Evolutionary conservation across 371 early-diverging fungal genomes (phyloP), one percentile per base, ranked within the genome.

Genomic region (Mortierella sp.): DNA sequence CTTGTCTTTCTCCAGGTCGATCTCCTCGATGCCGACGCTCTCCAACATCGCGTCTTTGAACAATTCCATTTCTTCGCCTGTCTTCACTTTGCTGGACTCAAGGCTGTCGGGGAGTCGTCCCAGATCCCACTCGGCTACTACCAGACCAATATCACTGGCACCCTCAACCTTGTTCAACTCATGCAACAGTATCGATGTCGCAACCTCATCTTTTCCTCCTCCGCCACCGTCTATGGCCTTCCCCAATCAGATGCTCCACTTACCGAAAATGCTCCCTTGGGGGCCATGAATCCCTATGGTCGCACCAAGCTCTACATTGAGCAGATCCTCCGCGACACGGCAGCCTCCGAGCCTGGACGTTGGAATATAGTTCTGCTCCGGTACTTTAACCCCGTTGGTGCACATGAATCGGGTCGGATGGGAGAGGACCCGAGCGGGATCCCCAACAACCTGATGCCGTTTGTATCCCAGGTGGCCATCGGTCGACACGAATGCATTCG

Each of bases 341-440:
- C 73, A 0, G 62, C 47, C n/a, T 72, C 73, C n/a, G 79, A 79
- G 46, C 73, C 73, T 23, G 63, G 66, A 15, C 11, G 28, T 19
- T 79, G 79, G 79, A 79, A 79, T 52, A 79, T 72, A 25, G 57
- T 79, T 63, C 23, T 79, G 45, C 82, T 77, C 66, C 82, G 90
- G 50, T 97, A 95, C 84, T 97, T 97, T 70, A 97, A 97, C 80
- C 97, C 98, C 21, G 91, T 93, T 7, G 94, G 95, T 19, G 97
- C 97, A 0, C 97, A 97, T 82, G 81, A 85, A 26, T 90, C 92
- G 16, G 97, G 97, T 43, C 60, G 86, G 64, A 92, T 97, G 67
- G 98, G 98, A 50, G 98, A 97, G 71, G 89, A 94, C 74, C 95
- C 96, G 7, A 85, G 84, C 66, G 93, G 93, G 57, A 84, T 90